Evolutionary conservation across 2,329 filamentous ascomycete species (phyloP), one percentile per base, ranked within the genome.

Genomic region (Colletotrichum brevisporum): DNA sequence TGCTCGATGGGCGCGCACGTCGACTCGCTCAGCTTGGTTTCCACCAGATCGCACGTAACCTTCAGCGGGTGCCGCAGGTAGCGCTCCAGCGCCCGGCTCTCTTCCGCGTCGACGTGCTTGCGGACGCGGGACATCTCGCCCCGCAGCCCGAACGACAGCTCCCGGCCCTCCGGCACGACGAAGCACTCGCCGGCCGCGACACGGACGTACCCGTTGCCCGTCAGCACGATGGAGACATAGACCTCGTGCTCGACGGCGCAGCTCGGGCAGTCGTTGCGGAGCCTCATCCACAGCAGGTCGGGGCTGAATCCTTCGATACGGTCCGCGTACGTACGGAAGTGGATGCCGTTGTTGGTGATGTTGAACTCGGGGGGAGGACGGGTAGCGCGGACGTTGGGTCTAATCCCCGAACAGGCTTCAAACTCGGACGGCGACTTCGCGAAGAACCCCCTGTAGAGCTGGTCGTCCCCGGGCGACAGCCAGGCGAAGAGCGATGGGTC

Each of bases 401-500:
- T 51, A 6, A 41, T 24, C 10, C 59, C 51, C 6, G 15, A 26
- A 18, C 63, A 61, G 24, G 12, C 12, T 6, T 43, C 27, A 26
- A 64, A 59, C 6, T 64, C 59, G 5, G n/a, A n/a, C 0, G 54
- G 53, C 8, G 60, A 64, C 16, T 10, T 16, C 5, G 65, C 65
- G 3, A 68, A 64, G 2, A 58, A n/a, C 2, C 65, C 65, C 1
- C 59, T 51, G 18, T 57, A 58, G 8, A 3, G 31, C 26, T 68
- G 58, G 6, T 47, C 12, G 3, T 16, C 21, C 6, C 24, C 31
- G n/a, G 13, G 4, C 4, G 47, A 21, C 13, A 45, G 3, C 60
- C 68, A 70, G 4, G 68, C 63, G 16, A 70, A 63, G 0, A 68
- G 48, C 1, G 68, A 68, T 16, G 45, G 8, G 16, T 68, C 68